Evolutionary conservation across 257 asterid species (phyloP), one percentile per base, ranked within the genome.

Genomic region (Solanum tarapatanum): DNA sequence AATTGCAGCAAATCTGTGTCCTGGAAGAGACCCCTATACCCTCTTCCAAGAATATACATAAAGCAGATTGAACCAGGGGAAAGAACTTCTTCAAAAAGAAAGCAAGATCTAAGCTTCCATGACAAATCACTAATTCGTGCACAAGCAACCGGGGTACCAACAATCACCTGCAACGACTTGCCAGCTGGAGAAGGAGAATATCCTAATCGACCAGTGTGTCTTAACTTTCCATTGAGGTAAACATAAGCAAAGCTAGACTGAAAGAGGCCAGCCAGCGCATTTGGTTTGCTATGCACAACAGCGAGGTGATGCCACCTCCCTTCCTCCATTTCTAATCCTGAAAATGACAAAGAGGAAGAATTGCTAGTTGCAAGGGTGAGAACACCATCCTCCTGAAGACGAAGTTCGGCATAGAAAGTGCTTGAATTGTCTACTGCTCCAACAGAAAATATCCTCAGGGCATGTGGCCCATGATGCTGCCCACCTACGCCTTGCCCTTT

Each of bases 251-350:
- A 92, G 90, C 99, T 97, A 41, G 99, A 97, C 90, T 97, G 99
- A 90, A 97, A 97, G 60, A 97, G 92, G 85, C 99, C 99, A 83
- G 99, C 99, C 97, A 97, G 94, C 88, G 99, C 99, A 92, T 96
- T 96, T 66, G 99, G 99, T 90, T 97, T 97, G 93, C 98, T 96
- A 89, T 97, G 99, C 90, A 97, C 99, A 89, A 97, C 93, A 84
- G 98, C 98, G 35, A 97, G 98, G 92, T 97, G 99, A 96, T 97
- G 95, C 99, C 99, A 97, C 91, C 99, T 92, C 75, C 98, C 98
- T 93, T 97, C 99, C 91, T 94, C 98, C 93, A 97, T 92, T 89
- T 96, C 99, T 91, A 95, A 89, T 88, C 97, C 99, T 87, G 98
- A 85, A 91, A 95, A 97, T 39, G 99, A 93, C 90, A 96, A 90